Evolutionary conservation across 2,329 filamentous ascomycete genomes (phyloP).

Genomic region (Clarireedia paspali): DNA sequence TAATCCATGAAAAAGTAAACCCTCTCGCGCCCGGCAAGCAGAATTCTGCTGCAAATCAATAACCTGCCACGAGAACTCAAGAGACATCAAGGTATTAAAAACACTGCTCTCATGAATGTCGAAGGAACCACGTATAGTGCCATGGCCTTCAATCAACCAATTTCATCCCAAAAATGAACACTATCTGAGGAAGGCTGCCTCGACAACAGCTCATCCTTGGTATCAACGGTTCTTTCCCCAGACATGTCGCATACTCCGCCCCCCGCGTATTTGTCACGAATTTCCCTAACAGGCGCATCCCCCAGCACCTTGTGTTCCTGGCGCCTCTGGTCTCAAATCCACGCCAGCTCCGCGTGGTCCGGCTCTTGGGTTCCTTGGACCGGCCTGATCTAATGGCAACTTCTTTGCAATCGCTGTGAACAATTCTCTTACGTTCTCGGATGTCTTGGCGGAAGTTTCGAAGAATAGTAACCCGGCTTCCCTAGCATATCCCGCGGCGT

Average conservation of each 20-base stretch:
- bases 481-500: constrained; percentile 90
- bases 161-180: constrained; percentile 16
- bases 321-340: constrained; percentile 49
- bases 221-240: constrained; percentile 12
- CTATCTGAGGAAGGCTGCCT: constrained; percentile 11
- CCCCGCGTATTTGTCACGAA: constrained; percentile 10
- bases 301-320: constrained; percentile 49
- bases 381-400: constrained; percentile 89
- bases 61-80: constrained; percentile 21
- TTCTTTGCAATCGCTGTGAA: constrained; percentile 99
- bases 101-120: constrained; percentile 23
- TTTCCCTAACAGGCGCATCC: constrained; percentile 54
- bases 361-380: constrained; percentile 74
- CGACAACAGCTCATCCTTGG: constrained; percentile 12
- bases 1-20: constrained; percentile 21
- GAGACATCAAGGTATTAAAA: constrained; percentile 30
- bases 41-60: constrained; percentile 22
- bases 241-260: constrained; percentile 16
- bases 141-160: constrained; percentile 14
- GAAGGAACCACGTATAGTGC: constrained; percentile 14
- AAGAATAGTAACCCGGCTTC: constrained; percentile 96
- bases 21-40: constrained; percentile 27
- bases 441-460: constrained; percentile 95
- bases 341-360: constrained; percentile 46
- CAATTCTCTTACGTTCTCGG: constrained; percentile 89